Evolutionary conservation across 176 grass and related monocot species (phyloP).

Genomic region (Eragrostis curvula): DNA sequence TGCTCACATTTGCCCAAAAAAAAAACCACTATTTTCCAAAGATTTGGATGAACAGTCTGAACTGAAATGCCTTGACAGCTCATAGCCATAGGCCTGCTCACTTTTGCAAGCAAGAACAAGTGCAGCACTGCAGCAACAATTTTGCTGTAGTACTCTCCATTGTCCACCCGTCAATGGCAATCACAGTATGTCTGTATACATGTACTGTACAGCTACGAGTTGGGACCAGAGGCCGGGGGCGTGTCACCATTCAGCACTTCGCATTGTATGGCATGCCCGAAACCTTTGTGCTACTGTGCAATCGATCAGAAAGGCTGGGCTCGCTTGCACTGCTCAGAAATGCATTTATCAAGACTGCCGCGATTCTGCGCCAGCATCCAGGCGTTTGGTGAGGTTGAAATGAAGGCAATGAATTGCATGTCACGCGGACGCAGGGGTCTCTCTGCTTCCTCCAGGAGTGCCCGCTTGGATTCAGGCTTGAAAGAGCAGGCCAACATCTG

Average conservation of each 20-base stretch:
- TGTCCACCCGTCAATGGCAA: not conserved
- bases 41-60: not conserved
- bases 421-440: not conserved
- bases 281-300: not conserved
- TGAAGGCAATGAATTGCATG: not conserved
- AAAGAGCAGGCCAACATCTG: not conserved
- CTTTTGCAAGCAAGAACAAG: not conserved
- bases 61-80: not conserved
- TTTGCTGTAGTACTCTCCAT: not conserved
- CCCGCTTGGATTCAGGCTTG: not conserved
- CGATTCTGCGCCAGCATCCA: not conserved
- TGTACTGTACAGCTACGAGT: not conserved
- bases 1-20: too few relatives aligned
- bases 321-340: not conserved
- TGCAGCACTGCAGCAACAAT: not conserved
- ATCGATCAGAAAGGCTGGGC: not conserved
- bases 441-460: not conserved
- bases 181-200: not conserved
- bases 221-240: not conserved
- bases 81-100: not conserved
- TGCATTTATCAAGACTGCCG: constrained; percentile 9
- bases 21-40: too few relatives aligned
- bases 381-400: constrained; percentile 12
- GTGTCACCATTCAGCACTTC: not conserved
- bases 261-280: not conserved